Percentiles rank a stretch among this genome's conserved stretches.
Evolutionary conservation across 1,284 basidiomycete species (phyloP).

Genomic region (Ceratobasidium sp.): DNA sequence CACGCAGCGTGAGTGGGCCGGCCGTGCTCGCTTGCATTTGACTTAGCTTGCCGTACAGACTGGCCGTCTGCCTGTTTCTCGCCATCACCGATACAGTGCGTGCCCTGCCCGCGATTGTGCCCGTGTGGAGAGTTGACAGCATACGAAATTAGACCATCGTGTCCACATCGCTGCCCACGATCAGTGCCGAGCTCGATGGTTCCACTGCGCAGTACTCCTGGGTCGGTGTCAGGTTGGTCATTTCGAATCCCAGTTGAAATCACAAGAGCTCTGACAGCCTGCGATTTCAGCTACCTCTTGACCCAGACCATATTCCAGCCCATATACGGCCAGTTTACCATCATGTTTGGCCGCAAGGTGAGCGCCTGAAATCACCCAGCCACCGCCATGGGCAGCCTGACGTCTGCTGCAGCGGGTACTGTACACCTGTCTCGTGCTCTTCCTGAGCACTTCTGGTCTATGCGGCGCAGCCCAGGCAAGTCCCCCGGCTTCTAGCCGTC

Average conservation of each 20-base stretch:
- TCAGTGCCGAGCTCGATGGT: slow-evolving; percentile 71
- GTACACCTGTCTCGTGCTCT: slow-evolving; percentile 73
- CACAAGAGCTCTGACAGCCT: neutral
- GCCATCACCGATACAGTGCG: slow-evolving; percentile 83
- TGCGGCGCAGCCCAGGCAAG: slow-evolving; percentile 74
- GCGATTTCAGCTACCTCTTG: slow-evolving; percentile 69
- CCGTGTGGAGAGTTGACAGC: slow-evolving; percentile 48
- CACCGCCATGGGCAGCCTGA: neutral
- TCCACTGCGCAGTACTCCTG: slow-evolving; percentile 79
- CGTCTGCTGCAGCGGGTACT: slow-evolving; percentile 65
- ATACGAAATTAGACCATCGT: slow-evolving; percentile 68
- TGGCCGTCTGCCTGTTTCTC: slow-evolving; percentile 61
- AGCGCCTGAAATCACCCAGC: slow-evolving; percentile 42
- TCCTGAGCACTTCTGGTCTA: slow-evolving; percentile 74
- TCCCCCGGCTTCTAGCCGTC: slow-evolving; percentile 28
- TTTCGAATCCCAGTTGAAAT: slow-evolving; percentile 23
- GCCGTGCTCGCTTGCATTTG: slow-evolving; percentile 34
- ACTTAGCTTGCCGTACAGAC: slow-evolving; percentile 36
- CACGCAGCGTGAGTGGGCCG: slow-evolving; percentile 46
- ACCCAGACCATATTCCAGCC: slow-evolving; percentile 85
- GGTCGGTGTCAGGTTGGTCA: slow-evolving; percentile 66
- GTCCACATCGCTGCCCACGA: slow-evolving; percentile 81
- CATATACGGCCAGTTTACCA: slow-evolving; percentile 78
- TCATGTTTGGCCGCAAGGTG: slow-evolving; percentile 79
- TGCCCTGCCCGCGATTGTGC: slow-evolving; percentile 45